Percentiles rank a stretch among this genome's conserved stretches.
Conservation (phyloP, 805 yeast species). For the Kuraishia cidri region DNA sequence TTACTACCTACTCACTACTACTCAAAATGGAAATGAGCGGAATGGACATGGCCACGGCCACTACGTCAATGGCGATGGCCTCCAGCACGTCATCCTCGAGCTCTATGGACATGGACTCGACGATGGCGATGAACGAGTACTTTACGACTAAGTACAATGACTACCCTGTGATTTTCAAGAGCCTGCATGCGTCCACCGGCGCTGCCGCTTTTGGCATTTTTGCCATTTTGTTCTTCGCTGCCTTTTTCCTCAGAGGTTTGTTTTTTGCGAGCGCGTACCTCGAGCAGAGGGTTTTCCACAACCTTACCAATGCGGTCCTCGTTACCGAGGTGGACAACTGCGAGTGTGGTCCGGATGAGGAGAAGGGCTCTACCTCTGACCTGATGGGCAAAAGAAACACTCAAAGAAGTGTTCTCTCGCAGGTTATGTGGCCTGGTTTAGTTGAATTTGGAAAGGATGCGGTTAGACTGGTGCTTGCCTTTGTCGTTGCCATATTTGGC, state of each 20-base stretch:
- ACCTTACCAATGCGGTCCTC: conserved; percentile 17
- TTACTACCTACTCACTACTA: too few species aligned
- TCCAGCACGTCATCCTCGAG: conserved; percentile 5
- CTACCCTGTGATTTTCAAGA: conserved; percentile 57
- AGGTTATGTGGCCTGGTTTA: conserved; percentile 23
- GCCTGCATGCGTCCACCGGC: conserved; percentile 39
- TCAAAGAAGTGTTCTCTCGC: conserved; percentile 8
- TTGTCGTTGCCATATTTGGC: conserved; percentile 56
- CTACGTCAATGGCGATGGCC: conserved; percentile 8
- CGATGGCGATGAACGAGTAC: conserved; percentile 47
- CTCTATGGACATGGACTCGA: conserved; percentile 17
- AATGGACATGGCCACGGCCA: conserved; percentile 10
- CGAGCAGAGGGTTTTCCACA: conserved; percentile 59
- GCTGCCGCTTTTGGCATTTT: conserved; percentile 73
- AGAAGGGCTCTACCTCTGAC: conserved; percentile 7
- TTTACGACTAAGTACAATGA: conserved; percentile 39
- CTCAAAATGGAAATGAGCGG: conserved; percentile 4
- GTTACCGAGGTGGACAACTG: conserved; percentile 20
- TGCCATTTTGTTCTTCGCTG: conserved; percentile 45
- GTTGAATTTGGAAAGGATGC: conserved; percentile 37
- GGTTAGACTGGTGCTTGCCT: conserved; percentile 44
- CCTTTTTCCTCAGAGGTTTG: conserved; percentile 51
- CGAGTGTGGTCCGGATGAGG: conserved; percentile 20
- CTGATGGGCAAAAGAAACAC: conserved; percentile 5
- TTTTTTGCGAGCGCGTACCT: conserved; percentile 52